Conservation (phyloP, 805 yeast species). For the Tanozyma kutaoensis region DNA sequence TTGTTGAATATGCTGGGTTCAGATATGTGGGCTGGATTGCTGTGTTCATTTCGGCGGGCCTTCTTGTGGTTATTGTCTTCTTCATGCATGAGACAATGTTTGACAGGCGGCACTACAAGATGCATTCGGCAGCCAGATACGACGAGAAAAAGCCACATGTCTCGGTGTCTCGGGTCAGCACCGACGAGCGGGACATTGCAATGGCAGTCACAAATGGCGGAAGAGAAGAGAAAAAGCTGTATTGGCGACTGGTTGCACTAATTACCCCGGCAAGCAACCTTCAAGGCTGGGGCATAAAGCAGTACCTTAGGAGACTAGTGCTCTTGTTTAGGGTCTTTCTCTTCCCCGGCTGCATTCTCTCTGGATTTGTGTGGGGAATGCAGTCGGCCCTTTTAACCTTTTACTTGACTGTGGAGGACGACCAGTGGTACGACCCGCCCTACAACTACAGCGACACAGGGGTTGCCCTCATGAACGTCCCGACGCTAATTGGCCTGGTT, state of each 20-base stretch:
- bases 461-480: constrained; percentile 8
- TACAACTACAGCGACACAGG: constrained; percentile 7
- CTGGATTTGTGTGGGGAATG: constrained; percentile 8
- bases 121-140: constrained; percentile 2
- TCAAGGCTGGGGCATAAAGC: constrained; percentile 5
- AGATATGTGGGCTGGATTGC: constrained; percentile 10
- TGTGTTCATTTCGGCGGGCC: constrained; percentile 5
- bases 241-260: constrained; percentile 3
- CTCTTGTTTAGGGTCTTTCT: constrained; percentile 7
- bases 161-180: too few species aligned
- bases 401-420: constrained; percentile 8
- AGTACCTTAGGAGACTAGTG: constrained; percentile 7
- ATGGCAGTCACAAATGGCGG: constrained; percentile 1
- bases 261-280: constrained; percentile 7
- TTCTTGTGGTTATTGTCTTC: constrained; percentile 4
- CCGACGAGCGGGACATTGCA: background rate
- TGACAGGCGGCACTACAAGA: constrained; percentile 2
- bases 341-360: constrained; percentile 8
- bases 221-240: background rate
- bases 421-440: constrained; percentile 5
- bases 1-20: constrained; percentile 4
- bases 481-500: constrained; percentile 6
- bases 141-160: too few species aligned
- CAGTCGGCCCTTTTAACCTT: constrained; percentile 8
- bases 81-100: constrained; percentile 7